Conservation (phyloP, 306 rosid genomes). For the Gynostemma pentaphyllum region DNA sequence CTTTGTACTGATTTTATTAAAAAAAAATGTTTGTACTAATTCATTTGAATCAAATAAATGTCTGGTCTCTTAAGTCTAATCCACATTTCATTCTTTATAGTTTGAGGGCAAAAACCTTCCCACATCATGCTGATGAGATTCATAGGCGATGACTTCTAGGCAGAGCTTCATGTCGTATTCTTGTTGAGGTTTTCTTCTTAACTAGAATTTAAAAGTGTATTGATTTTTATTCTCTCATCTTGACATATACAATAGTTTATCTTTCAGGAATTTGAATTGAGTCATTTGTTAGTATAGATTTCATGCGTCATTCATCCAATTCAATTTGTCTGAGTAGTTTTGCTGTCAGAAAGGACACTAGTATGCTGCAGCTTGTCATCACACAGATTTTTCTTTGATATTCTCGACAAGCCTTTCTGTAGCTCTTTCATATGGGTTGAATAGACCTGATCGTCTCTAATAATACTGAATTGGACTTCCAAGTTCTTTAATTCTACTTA, state of each 20-base stretch:
- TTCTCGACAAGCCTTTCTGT: not conserved
- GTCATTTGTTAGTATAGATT: not conserved
- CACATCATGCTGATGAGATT: not conserved
- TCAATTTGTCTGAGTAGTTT: not conserved
- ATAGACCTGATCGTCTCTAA: not conserved
- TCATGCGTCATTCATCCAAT: not conserved
- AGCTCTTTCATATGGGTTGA: not conserved
- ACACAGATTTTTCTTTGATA: not conserved
- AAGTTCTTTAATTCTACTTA: not conserved
- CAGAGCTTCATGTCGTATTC: not conserved
- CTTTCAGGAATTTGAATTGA: not conserved
- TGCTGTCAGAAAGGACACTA: not conserved
- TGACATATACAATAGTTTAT: not conserved
- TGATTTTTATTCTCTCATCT: not conserved
- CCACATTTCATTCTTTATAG: not conserved
- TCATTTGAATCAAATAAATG: not conserved
- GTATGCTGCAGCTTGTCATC: not conserved
- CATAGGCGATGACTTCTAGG: not conserved
- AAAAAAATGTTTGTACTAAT: not conserved
- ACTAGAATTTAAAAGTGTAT: not conserved
- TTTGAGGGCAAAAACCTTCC: conserved; percentile 1
- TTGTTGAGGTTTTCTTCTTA: not conserved
- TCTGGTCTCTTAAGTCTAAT: conserved; percentile 1
- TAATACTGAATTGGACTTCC: not conserved
- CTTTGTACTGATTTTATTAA: not conserved